Evolutionary conservation across 1,139 yeast genomes (phyloP), one percentile per base, ranked within the genome.

Genomic region (Wickerhamomyces sp.): DNA sequence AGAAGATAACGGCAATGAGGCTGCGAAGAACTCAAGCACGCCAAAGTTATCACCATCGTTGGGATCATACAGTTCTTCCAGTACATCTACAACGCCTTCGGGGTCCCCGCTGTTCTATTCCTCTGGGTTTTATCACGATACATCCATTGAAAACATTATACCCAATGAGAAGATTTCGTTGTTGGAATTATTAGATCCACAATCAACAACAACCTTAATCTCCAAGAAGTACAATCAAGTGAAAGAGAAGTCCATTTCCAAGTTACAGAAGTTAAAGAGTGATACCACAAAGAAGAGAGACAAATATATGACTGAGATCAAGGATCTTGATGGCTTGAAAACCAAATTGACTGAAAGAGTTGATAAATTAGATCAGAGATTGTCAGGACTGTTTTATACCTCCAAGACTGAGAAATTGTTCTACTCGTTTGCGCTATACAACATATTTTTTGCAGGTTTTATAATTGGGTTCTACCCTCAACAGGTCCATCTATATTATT

Each of bases 381-480:
- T 88, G 46, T 79, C 72, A 47, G 60, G 61, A 39, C 68, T 76
- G 32, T 66, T 80, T 43, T 68, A 74, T 60, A 81, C 75, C 41
- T 79, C 95, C 7, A 72, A 73, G 14, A 80, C 94, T 0, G 97
- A 91, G 59, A 93, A 91, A 64, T 59, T 82, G 33, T 89, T 90
- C 57, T 93, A 90, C 63, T 83, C 96, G 0, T 63, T 80, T 37
- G 82, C 95, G 0, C 72, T 90, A 39, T 78, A 81, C 48, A 67
- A 78, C 45, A 76, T 93, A 13, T 88, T 93, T 40, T 64, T 78
- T 34, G 72, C 83, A 15, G 98, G 98, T 0, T 76, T 81, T 50
- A 64, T 89, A 10, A 81, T 91, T 57, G 98, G 97, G 8, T 75
- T 76, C 48, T 76, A 76, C 54, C 98, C 98, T 0, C 74, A 77